Percentiles rank a stretch among this genome's conserved stretches.
These are phyloP conservation scores for Pseudocercospora vitis DNA, from an alignment of 2,329 filamentous ascomycete genomes.

Conservation along the genomic window DNA sequence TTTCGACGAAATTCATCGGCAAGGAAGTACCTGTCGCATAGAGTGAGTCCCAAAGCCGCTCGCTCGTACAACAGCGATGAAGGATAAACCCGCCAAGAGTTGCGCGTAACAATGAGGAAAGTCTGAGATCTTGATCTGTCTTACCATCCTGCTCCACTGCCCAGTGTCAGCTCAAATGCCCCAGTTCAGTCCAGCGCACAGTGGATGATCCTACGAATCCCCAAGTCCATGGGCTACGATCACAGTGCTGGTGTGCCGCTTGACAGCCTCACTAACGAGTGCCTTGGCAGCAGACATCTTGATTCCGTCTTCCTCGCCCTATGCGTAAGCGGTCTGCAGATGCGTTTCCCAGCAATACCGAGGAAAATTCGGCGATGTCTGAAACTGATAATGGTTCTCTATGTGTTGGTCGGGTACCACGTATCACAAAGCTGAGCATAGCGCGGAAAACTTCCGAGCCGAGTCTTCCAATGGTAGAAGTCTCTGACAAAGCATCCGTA, in stretches of 20 bases:
- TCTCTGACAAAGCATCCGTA: neutral
- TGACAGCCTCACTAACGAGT: constrained; percentile 74
- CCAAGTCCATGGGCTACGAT: constrained; percentile 93
- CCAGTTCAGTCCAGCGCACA: no score
- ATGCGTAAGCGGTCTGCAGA: neutral
- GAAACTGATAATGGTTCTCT: no score
- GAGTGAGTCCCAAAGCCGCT: neutral
- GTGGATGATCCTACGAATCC: constrained; percentile 57
- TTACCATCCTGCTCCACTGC: constrained; percentile 69
- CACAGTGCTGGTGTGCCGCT: constrained; percentile 86
- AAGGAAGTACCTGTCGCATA: constrained; percentile 60
- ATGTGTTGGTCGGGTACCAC: neutral
- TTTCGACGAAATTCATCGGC: constrained; percentile 85
- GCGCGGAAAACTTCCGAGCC: no score
- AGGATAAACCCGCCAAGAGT: neutral
- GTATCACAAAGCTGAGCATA: no score
- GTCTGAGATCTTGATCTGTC: constrained; percentile 5
- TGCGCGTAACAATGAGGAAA: neutral
- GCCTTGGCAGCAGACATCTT: constrained; percentile 6
- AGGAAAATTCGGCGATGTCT: neutral
- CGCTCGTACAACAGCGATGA: neutral
- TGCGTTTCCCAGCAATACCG: neutral
- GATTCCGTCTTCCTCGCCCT: neutral
- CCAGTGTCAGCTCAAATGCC: no score
- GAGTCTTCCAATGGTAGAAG: no score